Conservation (phyloP, 495 filamentous ascomycete genomes). For the Hyaloscypha variabilis region DNA sequence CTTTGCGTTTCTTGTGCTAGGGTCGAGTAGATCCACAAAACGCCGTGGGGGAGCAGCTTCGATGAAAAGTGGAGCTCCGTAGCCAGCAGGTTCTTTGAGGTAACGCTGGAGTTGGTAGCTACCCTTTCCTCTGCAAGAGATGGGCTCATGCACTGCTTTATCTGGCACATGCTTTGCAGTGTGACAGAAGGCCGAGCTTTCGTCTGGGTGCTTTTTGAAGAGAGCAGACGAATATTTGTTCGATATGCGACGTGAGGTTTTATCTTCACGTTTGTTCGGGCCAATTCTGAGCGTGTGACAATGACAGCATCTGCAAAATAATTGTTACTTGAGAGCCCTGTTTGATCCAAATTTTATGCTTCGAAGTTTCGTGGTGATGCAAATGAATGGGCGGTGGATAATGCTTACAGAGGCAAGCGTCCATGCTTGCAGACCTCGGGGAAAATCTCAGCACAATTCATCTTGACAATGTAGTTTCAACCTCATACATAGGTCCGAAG, state of each 20-base stretch:
- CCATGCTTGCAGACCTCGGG: not conserved
- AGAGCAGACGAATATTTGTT: not conserved
- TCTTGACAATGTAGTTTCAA: conserved; percentile 5
- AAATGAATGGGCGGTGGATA: conserved; percentile 4
- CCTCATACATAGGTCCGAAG: not conserved
- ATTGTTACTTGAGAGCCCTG: not conserved
- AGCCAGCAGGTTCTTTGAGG: conserved; percentile 16
- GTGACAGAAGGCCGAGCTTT: not conserved
- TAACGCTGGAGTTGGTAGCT: conserved; percentile 13
- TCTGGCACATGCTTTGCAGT: not conserved
- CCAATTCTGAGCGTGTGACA: not conserved
- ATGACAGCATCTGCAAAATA: conserved; percentile 5
- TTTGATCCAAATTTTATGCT: not conserved
- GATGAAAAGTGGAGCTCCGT: conserved; percentile 2
- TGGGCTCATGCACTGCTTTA: not conserved
- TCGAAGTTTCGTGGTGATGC: not conserved
- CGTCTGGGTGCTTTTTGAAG: not conserved
- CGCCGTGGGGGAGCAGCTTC: not conserved
- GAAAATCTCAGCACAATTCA: not conserved
- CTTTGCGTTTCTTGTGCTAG: not conserved
- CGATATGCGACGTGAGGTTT: not conserved
- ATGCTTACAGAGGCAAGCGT: not conserved
- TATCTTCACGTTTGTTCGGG: not conserved
- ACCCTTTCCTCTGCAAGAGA: not conserved
- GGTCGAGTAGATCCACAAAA: conserved; percentile 10